These are phyloP conservation scores for Chaetomiaceae sp. DNA, from an alignment of 2,329 filamentous ascomycete genomes.

Conservation along the genomic window DNA sequence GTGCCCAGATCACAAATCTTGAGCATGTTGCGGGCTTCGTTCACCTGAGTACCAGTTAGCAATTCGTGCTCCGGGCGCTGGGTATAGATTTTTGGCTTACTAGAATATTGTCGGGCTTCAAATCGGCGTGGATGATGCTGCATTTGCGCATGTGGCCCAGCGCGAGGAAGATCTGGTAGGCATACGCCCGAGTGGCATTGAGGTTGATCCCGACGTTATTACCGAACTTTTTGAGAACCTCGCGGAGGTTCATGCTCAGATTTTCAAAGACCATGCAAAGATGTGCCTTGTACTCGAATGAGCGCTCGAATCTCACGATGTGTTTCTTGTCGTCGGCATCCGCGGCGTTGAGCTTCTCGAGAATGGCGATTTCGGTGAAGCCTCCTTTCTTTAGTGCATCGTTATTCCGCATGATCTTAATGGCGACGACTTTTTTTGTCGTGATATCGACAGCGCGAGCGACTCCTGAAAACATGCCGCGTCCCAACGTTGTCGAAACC, in stretches of 20 bases:
- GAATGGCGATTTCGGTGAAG: conserved; percentile 88
- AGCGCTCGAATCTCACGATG: conserved; percentile 78
- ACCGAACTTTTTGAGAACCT: conserved; percentile 92
- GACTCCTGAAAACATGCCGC: conserved; percentile 96
- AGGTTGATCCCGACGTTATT: conserved; percentile 91
- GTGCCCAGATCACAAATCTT: conserved; percentile 97
- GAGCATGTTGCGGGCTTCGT: conserved; percentile 74
- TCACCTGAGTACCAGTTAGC: conserved; percentile 50
- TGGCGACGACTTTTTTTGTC: conserved; percentile 73
- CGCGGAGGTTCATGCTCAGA: conserved; percentile 84
- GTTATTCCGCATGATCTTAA: conserved; percentile 98
- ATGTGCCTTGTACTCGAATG: conserved; percentile 92
- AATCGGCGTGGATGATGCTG: conserved; percentile 89
- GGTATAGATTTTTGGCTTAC: conserved; percentile 42
- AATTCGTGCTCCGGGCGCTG: neutral
- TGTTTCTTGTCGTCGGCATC: conserved; percentile 90
- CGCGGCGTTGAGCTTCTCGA: conserved; percentile 78
- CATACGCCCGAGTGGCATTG: conserved; percentile 79
- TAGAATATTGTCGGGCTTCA: conserved; percentile 97
- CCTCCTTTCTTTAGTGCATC: conserved; percentile 88
- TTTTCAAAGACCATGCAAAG: conserved; percentile 97
- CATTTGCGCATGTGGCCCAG: conserved; percentile 84
- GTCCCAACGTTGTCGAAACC: conserved; percentile 80
- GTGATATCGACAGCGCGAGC: conserved; percentile 77
- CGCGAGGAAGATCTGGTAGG: conserved; percentile 89